Base-by-base conservation (phyloP, 139 green algal species). In the Limnomonas spitsbergensis region DNA sequence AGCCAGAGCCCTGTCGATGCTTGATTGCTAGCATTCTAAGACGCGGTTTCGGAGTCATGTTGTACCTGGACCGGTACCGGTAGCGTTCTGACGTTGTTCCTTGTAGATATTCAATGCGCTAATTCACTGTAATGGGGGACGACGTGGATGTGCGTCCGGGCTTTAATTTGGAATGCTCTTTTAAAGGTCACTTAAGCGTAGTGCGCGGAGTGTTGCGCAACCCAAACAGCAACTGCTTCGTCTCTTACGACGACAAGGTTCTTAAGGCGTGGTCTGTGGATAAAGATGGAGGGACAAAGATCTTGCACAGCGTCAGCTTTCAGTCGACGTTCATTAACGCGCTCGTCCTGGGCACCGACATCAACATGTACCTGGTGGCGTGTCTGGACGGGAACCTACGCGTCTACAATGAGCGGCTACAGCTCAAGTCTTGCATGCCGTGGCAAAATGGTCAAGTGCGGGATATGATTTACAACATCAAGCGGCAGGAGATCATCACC, bases 301-400 rank as follows among this genome's bases (percentile, higher is more conserved):
- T 87, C 0, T 29, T 80, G 24, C 34, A 84, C 9, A 74, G 84
- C 42, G 32, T 84, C 1, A n/a, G 32, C 24, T 78, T 53, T 47
- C 81, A 86, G 72, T 40, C 36, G 4, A 76, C 71, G 39, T 85
- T 84, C 53, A 66, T 85, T 4, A 85, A 80, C 0, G 32, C 42
- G 47, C 77, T 84, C 24, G 38, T 53, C 26, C 53, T 83, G 38
- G 66, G 40, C 42, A 52, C 70, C 40, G 77, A 80, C 27, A 53
- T 85, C 9, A 78, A 79, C 69, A 39, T 82, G 24, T 37, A 85
- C 0, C 82, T 88, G 68, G 72, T 76, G 0, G 66, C 79, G 4
- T 88, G 83, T 72, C 67, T 88, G 69, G 83, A 88, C 40, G 79
- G 80, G 27, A 75, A 79, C 40, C 53, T 88, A 37, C 71, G 77